Percentiles rank a stretch among this genome's conserved stretches.
These are phyloP conservation scores for Tetracentron sinense DNA, from an alignment of 164 flowering plant genomes.

Conservation along the genomic window DNA sequence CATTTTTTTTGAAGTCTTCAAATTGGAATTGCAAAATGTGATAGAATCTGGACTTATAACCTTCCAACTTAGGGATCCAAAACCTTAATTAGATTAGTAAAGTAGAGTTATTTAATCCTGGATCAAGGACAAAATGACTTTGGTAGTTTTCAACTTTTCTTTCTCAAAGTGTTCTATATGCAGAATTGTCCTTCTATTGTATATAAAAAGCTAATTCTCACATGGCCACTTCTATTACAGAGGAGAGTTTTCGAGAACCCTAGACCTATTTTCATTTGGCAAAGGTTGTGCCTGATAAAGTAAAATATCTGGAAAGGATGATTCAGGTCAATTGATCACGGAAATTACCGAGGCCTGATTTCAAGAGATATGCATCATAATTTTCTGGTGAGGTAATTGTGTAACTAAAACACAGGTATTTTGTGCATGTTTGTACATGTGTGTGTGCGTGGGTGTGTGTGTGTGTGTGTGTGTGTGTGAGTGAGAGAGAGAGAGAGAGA, in stretches of 20 bases:
- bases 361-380: too few species aligned
- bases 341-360: not conserved
- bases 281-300: not conserved
- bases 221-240: not conserved
- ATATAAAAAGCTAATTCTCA: not conserved
- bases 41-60: not conserved
- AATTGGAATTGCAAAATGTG: not conserved
- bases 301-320: not conserved
- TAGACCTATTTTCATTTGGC: not conserved
- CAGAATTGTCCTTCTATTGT: too few species aligned
- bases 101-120: not conserved
- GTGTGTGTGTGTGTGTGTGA: not conserved
- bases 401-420: too few species aligned
- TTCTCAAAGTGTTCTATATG: too few species aligned
- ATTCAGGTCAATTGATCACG: not conserved
- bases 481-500: constrained; percentile 7
- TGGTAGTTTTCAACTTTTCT: too few species aligned
- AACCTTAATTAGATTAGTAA: not conserved
- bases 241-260: not conserved
- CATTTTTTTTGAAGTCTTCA: too few species aligned
- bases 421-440: too few species aligned
- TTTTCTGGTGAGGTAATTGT: too few species aligned
- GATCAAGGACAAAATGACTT: not conserved
- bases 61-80: not conserved
- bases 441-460: too few species aligned